phyloP scores from a whole-genome alignment of 169 alveolate species.

The Eimeria praecox region DNA sequence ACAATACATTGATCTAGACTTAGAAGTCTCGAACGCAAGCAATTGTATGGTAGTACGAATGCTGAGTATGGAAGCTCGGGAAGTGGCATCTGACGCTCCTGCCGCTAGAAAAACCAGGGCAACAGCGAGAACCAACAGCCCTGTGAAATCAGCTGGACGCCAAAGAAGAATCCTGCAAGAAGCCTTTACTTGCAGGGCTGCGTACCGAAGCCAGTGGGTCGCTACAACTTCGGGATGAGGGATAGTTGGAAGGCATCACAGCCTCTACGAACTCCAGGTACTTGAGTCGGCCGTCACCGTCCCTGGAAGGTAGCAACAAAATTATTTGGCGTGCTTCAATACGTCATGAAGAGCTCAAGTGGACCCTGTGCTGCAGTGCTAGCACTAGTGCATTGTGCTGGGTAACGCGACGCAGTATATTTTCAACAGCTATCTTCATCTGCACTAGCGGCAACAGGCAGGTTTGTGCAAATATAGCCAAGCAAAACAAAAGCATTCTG shows the following conservation, averaged over 20 bases:
- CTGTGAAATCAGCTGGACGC: background rate
- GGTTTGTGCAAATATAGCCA: background rate
- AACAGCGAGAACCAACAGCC: background rate
- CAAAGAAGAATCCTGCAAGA: background rate
- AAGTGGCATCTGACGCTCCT: background rate
- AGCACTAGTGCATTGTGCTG: background rate
- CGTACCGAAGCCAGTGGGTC: conserved; percentile 22
- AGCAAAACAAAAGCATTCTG: background rate
- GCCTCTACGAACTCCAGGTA: conserved; percentile 81
- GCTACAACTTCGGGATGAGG: conserved; percentile 2
- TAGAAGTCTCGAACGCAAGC: background rate
- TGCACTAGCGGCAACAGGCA: background rate
- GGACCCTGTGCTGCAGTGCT: background rate
- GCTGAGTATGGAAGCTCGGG: background rate
- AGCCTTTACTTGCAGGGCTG: background rate
- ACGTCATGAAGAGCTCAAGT: background rate
- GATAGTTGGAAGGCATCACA: conserved; percentile 69
- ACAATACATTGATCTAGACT: background rate
- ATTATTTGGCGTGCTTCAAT: background rate
- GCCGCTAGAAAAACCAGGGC: background rate
- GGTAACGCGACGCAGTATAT: background rate
- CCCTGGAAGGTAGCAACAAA: conserved; percentile 54
- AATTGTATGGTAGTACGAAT: background rate
- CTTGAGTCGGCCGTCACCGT: conserved; percentile 78
- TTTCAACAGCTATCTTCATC: background rate